phyloP scores from a whole-genome alignment of 2,329 filamentous ascomycete species.

The Pseudocercospora pini-densiflorae region DNA sequence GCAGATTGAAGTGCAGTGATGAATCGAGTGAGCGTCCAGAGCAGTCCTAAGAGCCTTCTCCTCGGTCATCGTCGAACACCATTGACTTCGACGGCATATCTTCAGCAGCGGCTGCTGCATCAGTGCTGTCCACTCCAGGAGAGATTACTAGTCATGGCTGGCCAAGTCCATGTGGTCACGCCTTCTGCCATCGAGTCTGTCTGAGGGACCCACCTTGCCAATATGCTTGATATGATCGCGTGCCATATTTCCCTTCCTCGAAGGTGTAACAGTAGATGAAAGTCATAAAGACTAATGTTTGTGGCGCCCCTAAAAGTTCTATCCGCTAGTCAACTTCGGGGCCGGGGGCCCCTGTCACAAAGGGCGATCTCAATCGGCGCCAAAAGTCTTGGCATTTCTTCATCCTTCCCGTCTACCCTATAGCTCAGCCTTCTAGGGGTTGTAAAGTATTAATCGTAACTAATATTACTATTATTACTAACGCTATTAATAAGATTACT shows the following conservation, averaged over 20 bases:
- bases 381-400: too few relatives aligned
- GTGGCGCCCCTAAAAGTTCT: background rate
- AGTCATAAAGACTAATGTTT: background rate
- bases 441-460: too few relatives aligned
- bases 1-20: background rate
- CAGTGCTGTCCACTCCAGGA: too few relatives aligned
- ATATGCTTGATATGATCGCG: background rate
- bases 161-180: background rate
- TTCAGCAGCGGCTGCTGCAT: background rate
- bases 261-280: background rate
- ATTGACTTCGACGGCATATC: background rate
- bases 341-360: background rate
- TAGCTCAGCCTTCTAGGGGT: too few relatives aligned
- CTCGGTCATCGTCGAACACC: background rate
- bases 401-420: too few relatives aligned
- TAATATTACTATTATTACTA: too few relatives aligned
- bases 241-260: background rate
- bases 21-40: background rate
- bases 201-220: background rate
- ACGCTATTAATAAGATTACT: too few relatives aligned
- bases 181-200: background rate
- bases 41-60: background rate
- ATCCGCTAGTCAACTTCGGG: background rate
- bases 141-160: background rate
- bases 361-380: background rate